phyloP scores from a whole-genome alignment of 192 early-diverging fungal genomes.

The Backusella circina region DNA sequence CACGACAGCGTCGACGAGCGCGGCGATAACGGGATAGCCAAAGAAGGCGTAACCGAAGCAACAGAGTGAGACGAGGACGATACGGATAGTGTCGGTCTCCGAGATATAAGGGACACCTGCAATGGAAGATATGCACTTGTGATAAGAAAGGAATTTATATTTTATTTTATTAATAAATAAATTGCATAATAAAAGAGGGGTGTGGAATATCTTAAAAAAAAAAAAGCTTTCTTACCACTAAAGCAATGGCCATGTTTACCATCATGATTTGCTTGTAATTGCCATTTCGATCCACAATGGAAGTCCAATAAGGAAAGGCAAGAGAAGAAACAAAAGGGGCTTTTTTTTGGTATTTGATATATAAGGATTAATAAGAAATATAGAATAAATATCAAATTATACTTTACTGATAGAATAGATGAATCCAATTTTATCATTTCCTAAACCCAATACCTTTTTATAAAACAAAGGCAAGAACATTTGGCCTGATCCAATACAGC shows the following conservation, averaged over 20 bases:
- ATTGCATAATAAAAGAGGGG: background rate
- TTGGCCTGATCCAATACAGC: constrained; percentile 13
- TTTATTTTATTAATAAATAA: background rate
- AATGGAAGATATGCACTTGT: constrained; percentile 9
- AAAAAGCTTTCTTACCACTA: constrained; percentile 8
- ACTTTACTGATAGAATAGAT: constrained; percentile 23
- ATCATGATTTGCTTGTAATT: constrained; percentile 22
- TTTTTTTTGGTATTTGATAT: background rate
- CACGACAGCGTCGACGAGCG: constrained; percentile 5
- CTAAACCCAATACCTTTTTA: constrained; percentile 14
- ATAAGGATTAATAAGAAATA: background rate
- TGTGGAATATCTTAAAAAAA: too few relatives aligned
- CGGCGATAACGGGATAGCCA: constrained; percentile 20
- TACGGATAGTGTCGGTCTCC: background rate
- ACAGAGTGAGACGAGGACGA: background rate
- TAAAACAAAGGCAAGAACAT: constrained; percentile 21
- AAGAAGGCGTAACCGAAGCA: constrained; percentile 21
- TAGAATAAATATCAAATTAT: background rate
- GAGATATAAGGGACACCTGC: constrained; percentile 7
- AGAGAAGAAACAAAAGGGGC: constrained; percentile 23
- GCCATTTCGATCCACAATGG: constrained; percentile 1
- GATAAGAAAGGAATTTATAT: background rate
- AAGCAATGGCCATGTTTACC: constrained; percentile 9
- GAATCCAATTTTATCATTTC: constrained; percentile 24
- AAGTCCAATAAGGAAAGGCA: constrained; percentile 25